A percentile compares a stretch with the other conserved stretches of the same genome.
These are phyloP conservation scores for Thelephora terrestris DNA, from an alignment of 1,284 basidiomycete genomes.

Conservation along the genomic window DNA sequence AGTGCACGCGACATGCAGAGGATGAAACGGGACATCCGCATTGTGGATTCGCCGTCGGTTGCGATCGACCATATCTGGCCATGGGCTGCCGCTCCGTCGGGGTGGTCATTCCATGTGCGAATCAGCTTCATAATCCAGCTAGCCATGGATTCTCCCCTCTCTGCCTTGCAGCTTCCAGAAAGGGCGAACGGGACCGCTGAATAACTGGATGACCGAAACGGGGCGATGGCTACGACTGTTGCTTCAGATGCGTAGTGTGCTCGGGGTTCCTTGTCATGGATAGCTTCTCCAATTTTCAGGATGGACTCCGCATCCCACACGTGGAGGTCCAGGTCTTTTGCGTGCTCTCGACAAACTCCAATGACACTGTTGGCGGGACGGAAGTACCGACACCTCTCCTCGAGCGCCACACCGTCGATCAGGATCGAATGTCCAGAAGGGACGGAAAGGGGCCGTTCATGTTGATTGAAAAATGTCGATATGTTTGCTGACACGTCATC, in stretches of 20 bases:
- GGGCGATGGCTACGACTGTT: conserved; percentile 9
- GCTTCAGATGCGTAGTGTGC: conserved; percentile 11
- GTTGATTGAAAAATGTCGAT: conserved; percentile 6
- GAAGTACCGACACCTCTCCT: conserved; percentile 13
- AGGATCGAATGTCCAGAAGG: conserved; percentile 4
- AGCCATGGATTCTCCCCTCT: conserved; percentile 3
- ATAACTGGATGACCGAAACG: conserved; percentile 4
- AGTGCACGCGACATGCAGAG: conserved; percentile 13
- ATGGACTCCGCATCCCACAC: conserved; percentile 5
- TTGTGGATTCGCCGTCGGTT: conserved; percentile 19
- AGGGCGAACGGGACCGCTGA: conserved; percentile 8
- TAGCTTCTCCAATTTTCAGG: conserved; percentile 1
- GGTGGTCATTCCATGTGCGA: background rate
- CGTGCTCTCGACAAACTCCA: conserved; percentile 16
- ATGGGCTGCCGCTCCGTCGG: background rate
- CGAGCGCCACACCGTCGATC: conserved; percentile 15
- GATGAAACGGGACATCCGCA: conserved; percentile 15
- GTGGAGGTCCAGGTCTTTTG: conserved; percentile 2
- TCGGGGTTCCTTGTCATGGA: conserved; percentile 1
- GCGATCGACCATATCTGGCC: conserved; percentile 17
- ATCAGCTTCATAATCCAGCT: background rate
- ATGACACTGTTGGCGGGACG: conserved; percentile 10
- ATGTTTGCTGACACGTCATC: conserved; percentile 4
- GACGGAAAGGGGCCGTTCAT: conserved; percentile 8
- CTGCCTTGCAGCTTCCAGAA: conserved; percentile 10